Evolutionary conservation across 2,329 filamentous ascomycete species (phyloP).

Genomic region (Kalmusia sp.): DNA sequence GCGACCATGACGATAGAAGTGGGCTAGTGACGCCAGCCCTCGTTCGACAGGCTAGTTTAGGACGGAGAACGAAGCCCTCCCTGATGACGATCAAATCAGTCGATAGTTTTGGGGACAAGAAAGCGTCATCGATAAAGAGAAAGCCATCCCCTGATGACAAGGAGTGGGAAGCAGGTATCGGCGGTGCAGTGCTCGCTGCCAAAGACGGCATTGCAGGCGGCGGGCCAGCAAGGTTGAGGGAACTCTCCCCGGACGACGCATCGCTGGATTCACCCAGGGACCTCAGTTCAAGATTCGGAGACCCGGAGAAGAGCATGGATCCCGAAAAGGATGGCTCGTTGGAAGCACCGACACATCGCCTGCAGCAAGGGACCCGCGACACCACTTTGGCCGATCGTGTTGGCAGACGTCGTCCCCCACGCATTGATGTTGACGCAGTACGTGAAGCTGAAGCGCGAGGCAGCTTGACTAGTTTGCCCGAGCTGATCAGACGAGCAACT

Average conservation of each 20-base stretch:
- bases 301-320: slow-evolving; percentile 36
- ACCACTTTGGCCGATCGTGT: slow-evolving; percentile 49
- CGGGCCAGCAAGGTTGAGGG: not conserved
- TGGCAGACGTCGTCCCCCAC: slow-evolving; percentile 66
- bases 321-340: slow-evolving; percentile 33
- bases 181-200: slow-evolving; percentile 33
- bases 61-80: slow-evolving; percentile 55
- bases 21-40: slow-evolving; percentile 47
- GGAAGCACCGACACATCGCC: slow-evolving; percentile 38
- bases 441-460: slow-evolving; percentile 82
- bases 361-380: slow-evolving; percentile 36
- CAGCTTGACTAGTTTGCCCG: slow-evolving; percentile 89
- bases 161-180: slow-evolving; percentile 25
- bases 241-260: slow-evolving; percentile 1
- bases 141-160: slow-evolving; percentile 21
- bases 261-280: slow-evolving; percentile 40
- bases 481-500: slow-evolving; percentile 88
- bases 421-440: slow-evolving; percentile 82
- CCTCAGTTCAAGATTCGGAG: slow-evolving; percentile 23
- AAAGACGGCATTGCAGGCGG: slow-evolving; percentile 24
- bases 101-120: slow-evolving; percentile 43
- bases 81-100: slow-evolving; percentile 56
- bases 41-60: slow-evolving; percentile 56
- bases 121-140: slow-evolving; percentile 23
- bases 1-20: slow-evolving; percentile 44